phyloP scores from a whole-genome alignment of 495 filamentous ascomycete species.

The Chaetomium fimeti region DNA sequence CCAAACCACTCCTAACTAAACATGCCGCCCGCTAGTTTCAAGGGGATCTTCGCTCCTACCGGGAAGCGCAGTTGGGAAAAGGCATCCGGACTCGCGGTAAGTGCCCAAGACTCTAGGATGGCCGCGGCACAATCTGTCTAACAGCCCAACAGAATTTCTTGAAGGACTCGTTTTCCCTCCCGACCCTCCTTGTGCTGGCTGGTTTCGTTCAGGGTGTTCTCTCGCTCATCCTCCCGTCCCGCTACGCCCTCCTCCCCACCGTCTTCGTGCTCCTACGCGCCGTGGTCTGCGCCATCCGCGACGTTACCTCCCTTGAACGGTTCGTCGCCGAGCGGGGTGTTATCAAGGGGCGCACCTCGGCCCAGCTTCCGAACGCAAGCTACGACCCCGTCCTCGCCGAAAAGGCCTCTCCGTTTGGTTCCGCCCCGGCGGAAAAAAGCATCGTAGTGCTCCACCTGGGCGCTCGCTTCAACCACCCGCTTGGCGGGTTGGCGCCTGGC shows the following conservation, averaged over 20 bases:
- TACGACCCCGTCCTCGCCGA: slow-evolving; percentile 15
- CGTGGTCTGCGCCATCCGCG: slow-evolving; percentile 30
- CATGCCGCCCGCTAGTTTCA: not conserved
- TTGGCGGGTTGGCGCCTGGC: slow-evolving; percentile 39
- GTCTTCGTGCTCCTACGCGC: slow-evolving; percentile 38
- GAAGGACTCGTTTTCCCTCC: slow-evolving; percentile 36
- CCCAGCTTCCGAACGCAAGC: slow-evolving; percentile 14
- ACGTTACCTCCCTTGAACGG: slow-evolving; percentile 1
- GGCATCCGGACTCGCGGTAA: not conserved
- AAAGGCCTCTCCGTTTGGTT: slow-evolving; percentile 1
- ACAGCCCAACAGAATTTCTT: not conserved
- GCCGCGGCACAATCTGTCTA: not conserved
- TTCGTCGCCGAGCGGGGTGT: not conserved
- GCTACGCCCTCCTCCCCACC: slow-evolving; percentile 38
- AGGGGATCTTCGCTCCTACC: not conserved
- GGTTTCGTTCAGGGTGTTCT: slow-evolving; percentile 42
- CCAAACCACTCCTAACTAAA: not conserved
- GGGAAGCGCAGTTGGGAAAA: not conserved
- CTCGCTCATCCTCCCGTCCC: slow-evolving; percentile 40
- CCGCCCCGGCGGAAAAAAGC: slow-evolving; percentile 4
- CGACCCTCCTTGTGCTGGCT: slow-evolving; percentile 47
- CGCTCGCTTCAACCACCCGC: slow-evolving; percentile 34
- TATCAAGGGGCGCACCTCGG: slow-evolving; percentile 14
- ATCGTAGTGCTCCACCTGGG: slow-evolving; percentile 34
- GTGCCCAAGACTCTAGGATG: not conserved